Evolutionary conservation across 2,329 filamentous ascomycete species (phyloP).

Genomic region (Diaporthe sp.): DNA sequence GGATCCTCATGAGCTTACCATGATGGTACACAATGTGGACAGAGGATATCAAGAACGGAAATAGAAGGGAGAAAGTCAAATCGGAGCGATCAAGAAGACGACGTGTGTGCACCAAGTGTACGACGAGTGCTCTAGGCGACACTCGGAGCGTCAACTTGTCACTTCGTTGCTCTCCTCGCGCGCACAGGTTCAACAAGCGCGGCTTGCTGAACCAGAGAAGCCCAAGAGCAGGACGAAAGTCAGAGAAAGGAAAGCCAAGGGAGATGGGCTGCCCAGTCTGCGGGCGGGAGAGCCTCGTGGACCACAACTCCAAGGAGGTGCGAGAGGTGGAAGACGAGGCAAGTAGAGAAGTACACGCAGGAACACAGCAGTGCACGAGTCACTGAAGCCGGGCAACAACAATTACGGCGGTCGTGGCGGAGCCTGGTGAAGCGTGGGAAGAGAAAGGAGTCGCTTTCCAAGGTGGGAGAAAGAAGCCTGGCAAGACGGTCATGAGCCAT

Average conservation of each 20-base stretch:
- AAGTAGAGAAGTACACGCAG: slow-evolving; percentile 22
- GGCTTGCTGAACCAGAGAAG: slow-evolving; percentile 34
- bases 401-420: slow-evolving; percentile 29
- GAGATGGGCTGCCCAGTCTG: slow-evolving; percentile 22
- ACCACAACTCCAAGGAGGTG: slow-evolving; percentile 26
- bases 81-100: slow-evolving; percentile 33
- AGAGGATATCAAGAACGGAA: slow-evolving; percentile 7
- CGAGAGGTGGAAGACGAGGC: slow-evolving; percentile 25
- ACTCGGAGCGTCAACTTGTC: slow-evolving; percentile 13
- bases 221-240: slow-evolving; percentile 31
- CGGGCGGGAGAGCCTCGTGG: slow-evolving; percentile 22
- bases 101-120: slow-evolving; percentile 29
- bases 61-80: slow-evolving; percentile 18
- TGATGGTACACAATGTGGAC: slow-evolving; percentile 34
- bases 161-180: slow-evolving; percentile 19
- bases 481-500: not conserved
- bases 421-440: slow-evolving; percentile 26
- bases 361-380: slow-evolving; percentile 14
- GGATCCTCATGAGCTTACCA: slow-evolving; percentile 45
- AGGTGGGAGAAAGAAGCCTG: not conserved
- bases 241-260: slow-evolving; percentile 31
- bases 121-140: slow-evolving; percentile 23
- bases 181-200: slow-evolving; percentile 33
- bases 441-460: not conserved
- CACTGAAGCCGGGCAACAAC: slow-evolving; percentile 38